phyloP scores from a whole-genome alignment of 2,329 filamentous ascomycete species.

The Trichothecium sympodiale region DNA sequence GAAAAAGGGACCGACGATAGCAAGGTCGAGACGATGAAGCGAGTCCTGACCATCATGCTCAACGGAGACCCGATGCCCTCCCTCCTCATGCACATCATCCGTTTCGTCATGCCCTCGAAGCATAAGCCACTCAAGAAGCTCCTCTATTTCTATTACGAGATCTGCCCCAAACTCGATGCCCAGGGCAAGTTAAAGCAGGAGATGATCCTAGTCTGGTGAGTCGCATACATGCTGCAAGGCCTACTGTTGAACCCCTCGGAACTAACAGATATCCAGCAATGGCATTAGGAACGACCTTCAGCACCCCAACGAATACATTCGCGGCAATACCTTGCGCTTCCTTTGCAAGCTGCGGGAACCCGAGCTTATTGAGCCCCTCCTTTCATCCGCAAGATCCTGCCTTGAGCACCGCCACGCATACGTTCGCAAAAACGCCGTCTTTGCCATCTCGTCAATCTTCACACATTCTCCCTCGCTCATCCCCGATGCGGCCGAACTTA shows the following conservation, averaged over 20 bases:
- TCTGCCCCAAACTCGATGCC: slow-evolving; percentile 89
- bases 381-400: slow-evolving; percentile 84
- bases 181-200: slow-evolving; percentile 96
- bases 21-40: slow-evolving; percentile 94
- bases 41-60: slow-evolving; percentile 91
- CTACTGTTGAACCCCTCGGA: not conserved
- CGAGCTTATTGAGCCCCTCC: slow-evolving; percentile 89
- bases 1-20: slow-evolving; percentile 90
- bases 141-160: slow-evolving; percentile 98
- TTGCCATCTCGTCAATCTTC: slow-evolving; percentile 86
- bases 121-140: slow-evolving; percentile 96
- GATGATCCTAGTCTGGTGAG: slow-evolving; percentile 95
- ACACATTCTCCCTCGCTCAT: slow-evolving; percentile 85
- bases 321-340: slow-evolving; percentile 96
- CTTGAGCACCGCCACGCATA: slow-evolving; percentile 95
- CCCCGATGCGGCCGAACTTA: slow-evolving; percentile 87
- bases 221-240: not conserved
- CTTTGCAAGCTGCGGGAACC: slow-evolving; percentile 91
- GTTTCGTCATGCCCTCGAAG: slow-evolving; percentile 98
- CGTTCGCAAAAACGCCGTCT: slow-evolving; percentile 96
- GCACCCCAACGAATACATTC: slow-evolving; percentile 95
- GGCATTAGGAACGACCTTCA: slow-evolving; percentile 96
- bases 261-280: slow-evolving; percentile 49
- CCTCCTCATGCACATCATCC: slow-evolving; percentile 98
- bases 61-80: slow-evolving; percentile 95